These are phyloP conservation scores for Penicillium pancosmium DNA, from an alignment of 495 filamentous ascomycete species.

Conservation along the genomic window DNA sequence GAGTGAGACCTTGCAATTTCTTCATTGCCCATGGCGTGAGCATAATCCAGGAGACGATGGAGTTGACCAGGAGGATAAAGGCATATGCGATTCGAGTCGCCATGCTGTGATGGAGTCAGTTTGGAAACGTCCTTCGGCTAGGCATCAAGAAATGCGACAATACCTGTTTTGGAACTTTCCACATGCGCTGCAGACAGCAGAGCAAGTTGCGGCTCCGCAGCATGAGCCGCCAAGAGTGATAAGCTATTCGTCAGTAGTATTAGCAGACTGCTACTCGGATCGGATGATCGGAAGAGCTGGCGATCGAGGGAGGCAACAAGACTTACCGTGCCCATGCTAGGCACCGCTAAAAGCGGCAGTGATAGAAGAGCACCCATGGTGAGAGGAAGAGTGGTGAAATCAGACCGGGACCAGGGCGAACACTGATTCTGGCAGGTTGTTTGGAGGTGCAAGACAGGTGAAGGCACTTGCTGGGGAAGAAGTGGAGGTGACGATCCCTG, in stretches of 20 bases:
- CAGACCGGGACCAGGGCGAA: neutral
- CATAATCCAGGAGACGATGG: constrained; percentile 97
- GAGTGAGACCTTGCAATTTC: constrained; percentile 84
- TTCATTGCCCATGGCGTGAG: constrained; percentile 98
- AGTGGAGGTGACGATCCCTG: constrained; percentile 19
- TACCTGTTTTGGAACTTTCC: constrained; percentile 97
- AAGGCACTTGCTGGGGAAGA: neutral
- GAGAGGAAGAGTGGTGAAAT: neutral
- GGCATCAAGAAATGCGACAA: neutral
- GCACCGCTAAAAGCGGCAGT: constrained; percentile 83
- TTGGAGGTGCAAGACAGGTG: neutral
- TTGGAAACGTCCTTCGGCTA: neutral
- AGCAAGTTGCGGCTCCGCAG: constrained; percentile 94
- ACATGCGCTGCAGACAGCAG: constrained; percentile 89
- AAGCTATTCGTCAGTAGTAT: constrained; percentile 53
- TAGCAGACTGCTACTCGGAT: constrained; percentile 42
- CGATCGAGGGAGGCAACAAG: constrained; percentile 1
- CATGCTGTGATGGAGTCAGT: constrained; percentile 60
- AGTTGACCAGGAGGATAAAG: constrained; percentile 93
- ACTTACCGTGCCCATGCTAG: constrained; percentile 83
- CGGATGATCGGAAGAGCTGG: constrained; percentile 1
- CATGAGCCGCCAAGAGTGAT: constrained; percentile 79
- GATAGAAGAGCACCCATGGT: constrained; percentile 89
- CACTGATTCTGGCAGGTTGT: neutral
- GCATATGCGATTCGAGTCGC: constrained; percentile 97